phyloP scores from a whole-genome alignment of 306 rosid genomes.

The Mimosa pudica region DNA sequence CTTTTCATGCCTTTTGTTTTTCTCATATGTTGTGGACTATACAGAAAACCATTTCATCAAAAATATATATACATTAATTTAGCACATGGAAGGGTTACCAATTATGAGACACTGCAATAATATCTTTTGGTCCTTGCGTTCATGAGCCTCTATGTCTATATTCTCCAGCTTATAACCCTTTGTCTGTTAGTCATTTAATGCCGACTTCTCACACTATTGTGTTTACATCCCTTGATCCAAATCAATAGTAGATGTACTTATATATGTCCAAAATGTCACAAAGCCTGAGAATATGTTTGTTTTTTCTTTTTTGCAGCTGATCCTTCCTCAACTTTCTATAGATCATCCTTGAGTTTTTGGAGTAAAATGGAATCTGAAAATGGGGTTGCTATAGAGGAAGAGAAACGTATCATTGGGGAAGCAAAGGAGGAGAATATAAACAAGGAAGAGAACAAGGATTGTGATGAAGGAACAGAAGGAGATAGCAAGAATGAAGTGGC shows the following conservation, averaged over 20 bases:
- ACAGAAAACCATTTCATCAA: background rate
- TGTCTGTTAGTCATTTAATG: slow-evolving; percentile 5
- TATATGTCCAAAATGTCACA: background rate
- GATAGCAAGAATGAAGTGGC: slow-evolving; percentile 46
- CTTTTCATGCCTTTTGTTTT: slow-evolving; percentile 11
- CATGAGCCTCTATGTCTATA: background rate
- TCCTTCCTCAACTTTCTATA: slow-evolving; percentile 4
- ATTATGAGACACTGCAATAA: slow-evolving; percentile 5
- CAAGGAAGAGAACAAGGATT: slow-evolving; percentile 45
- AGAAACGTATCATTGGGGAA: slow-evolving; percentile 60
- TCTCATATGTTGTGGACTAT: background rate
- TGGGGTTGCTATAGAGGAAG: slow-evolving; percentile 68
- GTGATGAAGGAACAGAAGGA: slow-evolving; percentile 43
- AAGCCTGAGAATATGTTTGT: background rate
- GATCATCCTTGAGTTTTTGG: slow-evolving; percentile 21
- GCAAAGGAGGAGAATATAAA: slow-evolving; percentile 44
- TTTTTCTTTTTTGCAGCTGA: slow-evolving; percentile 9
- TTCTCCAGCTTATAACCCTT: slow-evolving; percentile 4
- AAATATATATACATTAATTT: background rate
- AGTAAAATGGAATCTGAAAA: slow-evolving; percentile 71
- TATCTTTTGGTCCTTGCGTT: background rate
- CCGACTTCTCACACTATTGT: background rate
- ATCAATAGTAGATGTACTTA: background rate
- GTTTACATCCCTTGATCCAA: slow-evolving; percentile 20
- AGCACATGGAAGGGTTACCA: slow-evolving; percentile 2